These are phyloP conservation scores for Pseudomonodictys pantanalensis DNA, from an alignment of 495 filamentous ascomycete genomes.

Conservation along the genomic window DNA sequence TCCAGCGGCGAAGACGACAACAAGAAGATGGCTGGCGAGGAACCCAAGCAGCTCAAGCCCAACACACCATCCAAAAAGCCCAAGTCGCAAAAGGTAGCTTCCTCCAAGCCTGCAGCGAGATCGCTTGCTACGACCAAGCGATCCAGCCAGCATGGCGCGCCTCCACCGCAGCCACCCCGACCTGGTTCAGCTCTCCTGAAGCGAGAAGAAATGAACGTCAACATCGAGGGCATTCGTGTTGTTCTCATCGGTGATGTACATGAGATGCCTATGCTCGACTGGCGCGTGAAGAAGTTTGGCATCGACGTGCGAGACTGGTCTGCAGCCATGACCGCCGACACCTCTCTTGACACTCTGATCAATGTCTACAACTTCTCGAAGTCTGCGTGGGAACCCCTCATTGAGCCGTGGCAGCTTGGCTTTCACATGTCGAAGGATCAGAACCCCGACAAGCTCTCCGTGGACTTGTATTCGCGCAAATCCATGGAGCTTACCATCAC, in stretches of 20 bases:
- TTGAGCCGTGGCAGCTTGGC: constrained; percentile 94
- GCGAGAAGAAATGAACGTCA: constrained; percentile 79
- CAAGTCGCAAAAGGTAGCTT: constrained; percentile 53
- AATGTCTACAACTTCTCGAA: constrained; percentile 99
- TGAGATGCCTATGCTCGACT: constrained; percentile 88
- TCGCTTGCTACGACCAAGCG: constrained; percentile 40
- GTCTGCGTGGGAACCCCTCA: constrained; percentile 93
- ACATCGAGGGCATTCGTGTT: constrained; percentile 83
- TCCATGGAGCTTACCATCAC: constrained; percentile 89
- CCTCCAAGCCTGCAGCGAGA: constrained; percentile 51
- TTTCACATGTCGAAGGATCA: constrained; percentile 81
- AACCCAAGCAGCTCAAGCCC: constrained; percentile 64
- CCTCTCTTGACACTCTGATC: constrained; percentile 83
- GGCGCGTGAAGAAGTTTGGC: constrained; percentile 87
- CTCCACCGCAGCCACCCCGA: constrained; percentile 21
- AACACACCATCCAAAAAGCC: constrained; percentile 45
- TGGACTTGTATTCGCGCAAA: constrained; percentile 84
- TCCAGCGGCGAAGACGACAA: constrained; percentile 52
- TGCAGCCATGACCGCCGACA: constrained; percentile 78
- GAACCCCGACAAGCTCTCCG: constrained; percentile 69
- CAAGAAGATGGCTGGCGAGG: constrained; percentile 49
- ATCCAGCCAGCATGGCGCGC: constrained; percentile 28
- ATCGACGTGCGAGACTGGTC: constrained; percentile 88
- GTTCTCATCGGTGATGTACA: constrained; percentile 94
- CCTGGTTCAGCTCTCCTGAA: constrained; percentile 58